phyloP scores from a whole-genome alignment of 1,139 yeast species.

The Candida sp. region DNA sequence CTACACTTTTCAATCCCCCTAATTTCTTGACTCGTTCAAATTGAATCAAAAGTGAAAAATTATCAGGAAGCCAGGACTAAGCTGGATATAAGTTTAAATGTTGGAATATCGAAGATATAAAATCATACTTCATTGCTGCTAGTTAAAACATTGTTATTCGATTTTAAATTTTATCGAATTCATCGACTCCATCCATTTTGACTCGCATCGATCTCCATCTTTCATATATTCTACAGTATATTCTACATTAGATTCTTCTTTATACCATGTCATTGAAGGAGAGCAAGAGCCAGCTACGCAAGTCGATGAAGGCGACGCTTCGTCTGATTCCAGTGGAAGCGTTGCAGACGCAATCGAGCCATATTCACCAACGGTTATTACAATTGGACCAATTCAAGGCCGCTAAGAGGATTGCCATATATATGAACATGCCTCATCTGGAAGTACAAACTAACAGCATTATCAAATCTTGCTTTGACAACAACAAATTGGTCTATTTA shows the following conservation, averaged over 20 bases:
- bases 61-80: too few relatives aligned
- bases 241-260: too few relatives aligned
- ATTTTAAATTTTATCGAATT: too few relatives aligned
- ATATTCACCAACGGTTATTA: constrained; percentile 26
- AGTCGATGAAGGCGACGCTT: constrained; percentile 15
- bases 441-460: constrained; percentile 58
- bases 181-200: not conserved
- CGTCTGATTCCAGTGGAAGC: constrained; percentile 11
- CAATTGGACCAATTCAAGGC: constrained; percentile 32
- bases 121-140: too few relatives aligned
- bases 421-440: constrained; percentile 62
- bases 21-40: too few relatives aligned
- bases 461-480: constrained; percentile 45
- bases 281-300: constrained; percentile 16
- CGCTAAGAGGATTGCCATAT: constrained; percentile 55
- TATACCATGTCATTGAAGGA: constrained; percentile 7
- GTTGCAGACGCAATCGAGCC: constrained; percentile 16
- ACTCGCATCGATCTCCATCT: not conserved
- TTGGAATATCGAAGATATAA: too few relatives aligned
- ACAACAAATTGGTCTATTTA: constrained; percentile 43
- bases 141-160: too few relatives aligned
- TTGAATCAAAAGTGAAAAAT: too few relatives aligned
- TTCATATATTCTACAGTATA: too few relatives aligned
- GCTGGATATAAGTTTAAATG: too few relatives aligned
- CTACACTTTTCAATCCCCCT: too few relatives aligned